These are phyloP conservation scores for Penstemon barbatus DNA, from an alignment of 257 asterid species.

Conservation along the genomic window DNA sequence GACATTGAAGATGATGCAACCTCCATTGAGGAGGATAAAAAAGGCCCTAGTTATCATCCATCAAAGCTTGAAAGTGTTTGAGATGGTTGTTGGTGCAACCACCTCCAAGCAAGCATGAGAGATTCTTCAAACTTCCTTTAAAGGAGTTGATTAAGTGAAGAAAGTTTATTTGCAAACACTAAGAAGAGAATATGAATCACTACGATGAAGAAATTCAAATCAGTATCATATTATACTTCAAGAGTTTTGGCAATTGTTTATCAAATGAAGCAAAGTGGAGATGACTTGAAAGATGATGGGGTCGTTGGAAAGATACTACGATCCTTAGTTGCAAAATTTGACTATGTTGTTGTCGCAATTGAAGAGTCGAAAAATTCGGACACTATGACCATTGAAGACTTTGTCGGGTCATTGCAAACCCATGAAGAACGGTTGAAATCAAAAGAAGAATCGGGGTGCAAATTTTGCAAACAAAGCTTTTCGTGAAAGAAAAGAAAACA, in stretches of 20 bases:
- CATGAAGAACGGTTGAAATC: no score
- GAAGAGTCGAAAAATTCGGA: constrained; percentile 1
- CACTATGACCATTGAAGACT: not conserved
- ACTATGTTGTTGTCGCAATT: not conserved
- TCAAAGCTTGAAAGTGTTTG: not conserved
- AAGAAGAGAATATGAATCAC: no score
- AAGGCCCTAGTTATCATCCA: not conserved
- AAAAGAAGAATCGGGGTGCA: no score
- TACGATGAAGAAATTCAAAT: not conserved
- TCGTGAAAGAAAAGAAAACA: no score
- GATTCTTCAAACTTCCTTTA: no score
- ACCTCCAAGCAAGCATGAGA: no score
- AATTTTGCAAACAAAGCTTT: no score
- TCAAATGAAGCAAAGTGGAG: not conserved
- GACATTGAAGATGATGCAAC: not conserved
- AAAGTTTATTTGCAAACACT: no score
- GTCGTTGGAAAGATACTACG: not conserved
- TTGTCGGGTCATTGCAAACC: no score
- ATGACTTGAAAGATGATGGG: not conserved
- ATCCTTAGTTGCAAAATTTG: not conserved
- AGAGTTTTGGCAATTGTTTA: not conserved
- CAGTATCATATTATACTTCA: not conserved
- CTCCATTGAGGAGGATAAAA: not conserved
- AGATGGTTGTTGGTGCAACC: not conserved
- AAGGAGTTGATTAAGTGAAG: no score